Evolutionary conservation across 768 basidiomycete genomes (phyloP).

Genomic region (Psilocybe subaeruginosa): DNA sequence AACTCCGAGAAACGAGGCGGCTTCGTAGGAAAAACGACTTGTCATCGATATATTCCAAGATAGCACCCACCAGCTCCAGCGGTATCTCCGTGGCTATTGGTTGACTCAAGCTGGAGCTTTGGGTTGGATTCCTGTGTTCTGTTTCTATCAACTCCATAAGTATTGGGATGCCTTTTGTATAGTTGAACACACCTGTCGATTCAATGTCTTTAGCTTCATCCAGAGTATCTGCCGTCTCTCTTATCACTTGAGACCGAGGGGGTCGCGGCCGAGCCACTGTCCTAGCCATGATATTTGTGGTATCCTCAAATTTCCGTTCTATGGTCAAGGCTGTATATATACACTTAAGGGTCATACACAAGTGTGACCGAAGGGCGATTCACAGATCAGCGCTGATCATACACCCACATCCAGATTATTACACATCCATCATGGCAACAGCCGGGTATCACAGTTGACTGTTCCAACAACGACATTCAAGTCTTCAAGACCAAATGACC

Average conservation of each 20-base stretch:
- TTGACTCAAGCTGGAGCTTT: background rate
- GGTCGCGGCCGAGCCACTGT: background rate
- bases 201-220: background rate
- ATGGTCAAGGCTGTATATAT: too few species aligned
- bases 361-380: too few species aligned
- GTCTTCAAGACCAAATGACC: too few species aligned
- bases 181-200: background rate
- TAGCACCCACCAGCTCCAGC: background rate
- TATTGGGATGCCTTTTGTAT: background rate
- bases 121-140: background rate
- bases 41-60: background rate
- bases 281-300: background rate
- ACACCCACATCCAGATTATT: too few species aligned
- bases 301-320: too few species aligned
- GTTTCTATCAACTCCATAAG: too few species aligned
- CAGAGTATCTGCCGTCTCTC: background rate
- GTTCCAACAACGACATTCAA: too few species aligned
- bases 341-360: too few species aligned
- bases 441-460: too few species aligned
- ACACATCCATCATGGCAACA: too few species aligned
- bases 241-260: background rate
- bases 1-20: background rate
- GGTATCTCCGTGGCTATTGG: background rate
- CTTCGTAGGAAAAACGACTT: background rate
- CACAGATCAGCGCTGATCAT: too few species aligned